Percentiles rank a stretch among this genome's conserved stretches.
Evolutionary conservation across 148 eudicot species (phyloP).

Genomic region (Rhododendron ovatum): DNA sequence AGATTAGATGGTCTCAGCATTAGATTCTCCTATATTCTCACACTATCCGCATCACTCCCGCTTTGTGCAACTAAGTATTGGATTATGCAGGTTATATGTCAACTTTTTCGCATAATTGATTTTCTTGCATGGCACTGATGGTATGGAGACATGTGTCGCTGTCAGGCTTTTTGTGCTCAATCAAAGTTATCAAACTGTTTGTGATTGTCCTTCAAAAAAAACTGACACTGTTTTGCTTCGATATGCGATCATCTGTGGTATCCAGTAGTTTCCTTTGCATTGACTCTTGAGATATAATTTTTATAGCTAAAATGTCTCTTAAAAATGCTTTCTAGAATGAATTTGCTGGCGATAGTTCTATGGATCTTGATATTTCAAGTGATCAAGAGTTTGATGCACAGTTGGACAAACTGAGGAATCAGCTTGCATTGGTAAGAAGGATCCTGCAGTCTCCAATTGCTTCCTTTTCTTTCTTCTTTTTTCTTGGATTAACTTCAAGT

Average conservation of each 20-base stretch:
- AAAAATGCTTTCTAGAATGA: slow-evolving; percentile 31
- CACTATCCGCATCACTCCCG: not conserved
- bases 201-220: not conserved
- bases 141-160: not conserved
- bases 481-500: not conserved
- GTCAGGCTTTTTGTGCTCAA: not conserved
- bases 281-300: not conserved
- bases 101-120: not conserved
- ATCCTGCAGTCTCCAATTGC: not conserved
- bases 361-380: slow-evolving; percentile 32
- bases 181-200: not conserved
- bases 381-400: slow-evolving; percentile 51
- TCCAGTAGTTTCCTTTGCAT: not conserved
- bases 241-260: not conserved
- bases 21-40: not conserved
- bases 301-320: slow-evolving; percentile 8
- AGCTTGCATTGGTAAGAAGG: slow-evolving; percentile 48
- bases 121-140: not conserved
- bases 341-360: slow-evolving; percentile 35
- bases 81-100: not conserved
- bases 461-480: not conserved
- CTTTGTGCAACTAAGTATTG: not conserved
- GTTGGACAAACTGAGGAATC: slow-evolving; percentile 53
- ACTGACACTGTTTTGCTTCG: not conserved
- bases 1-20: not conserved